Evolutionary conservation across 2,329 filamentous ascomycete genomes (phyloP).

Genomic region (Dichotomopilus funicola): DNA sequence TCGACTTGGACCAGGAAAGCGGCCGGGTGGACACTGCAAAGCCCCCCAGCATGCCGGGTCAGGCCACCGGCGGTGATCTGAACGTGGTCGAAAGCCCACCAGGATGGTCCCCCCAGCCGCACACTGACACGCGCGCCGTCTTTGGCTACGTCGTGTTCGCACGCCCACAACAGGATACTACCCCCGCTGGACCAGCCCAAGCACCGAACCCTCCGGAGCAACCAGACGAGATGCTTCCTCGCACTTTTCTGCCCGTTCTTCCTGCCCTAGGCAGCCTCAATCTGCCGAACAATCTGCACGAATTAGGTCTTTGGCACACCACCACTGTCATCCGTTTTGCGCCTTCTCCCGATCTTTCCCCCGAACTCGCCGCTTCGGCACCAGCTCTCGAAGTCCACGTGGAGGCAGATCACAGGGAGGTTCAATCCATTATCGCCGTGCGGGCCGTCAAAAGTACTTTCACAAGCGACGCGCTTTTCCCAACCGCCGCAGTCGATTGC

Average conservation of each 20-base stretch:
- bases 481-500: slow-evolving; percentile 41
- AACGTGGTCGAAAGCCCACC: not conserved
- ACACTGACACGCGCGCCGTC: slow-evolving; percentile 33
- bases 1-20: slow-evolving; percentile 18
- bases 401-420: slow-evolving; percentile 29
- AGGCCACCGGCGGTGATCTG: not conserved
- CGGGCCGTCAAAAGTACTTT: slow-evolving; percentile 34
- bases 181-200: slow-evolving; percentile 1
- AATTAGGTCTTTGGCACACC: slow-evolving; percentile 22
- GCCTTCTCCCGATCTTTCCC: slow-evolving; percentile 28
- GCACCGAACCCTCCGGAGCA: slow-evolving; percentile 10
- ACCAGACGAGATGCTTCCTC: slow-evolving; percentile 22
- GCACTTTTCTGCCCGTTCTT: slow-evolving; percentile 39
- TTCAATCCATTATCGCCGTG: slow-evolving; percentile 30
- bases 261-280: slow-evolving; percentile 44
- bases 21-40: no score
- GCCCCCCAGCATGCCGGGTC: not conserved
- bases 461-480: slow-evolving; percentile 41
- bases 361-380: slow-evolving; percentile 11
- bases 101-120: slow-evolving; percentile 18
- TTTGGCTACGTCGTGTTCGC: slow-evolving; percentile 48
- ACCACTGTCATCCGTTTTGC: slow-evolving; percentile 43
- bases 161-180: not conserved
- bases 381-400: slow-evolving; percentile 35
- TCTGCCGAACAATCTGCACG: slow-evolving; percentile 30